Conservation (phyloP, 768 basidiomycete species). For the Boletus rubroflammeus region DNA sequence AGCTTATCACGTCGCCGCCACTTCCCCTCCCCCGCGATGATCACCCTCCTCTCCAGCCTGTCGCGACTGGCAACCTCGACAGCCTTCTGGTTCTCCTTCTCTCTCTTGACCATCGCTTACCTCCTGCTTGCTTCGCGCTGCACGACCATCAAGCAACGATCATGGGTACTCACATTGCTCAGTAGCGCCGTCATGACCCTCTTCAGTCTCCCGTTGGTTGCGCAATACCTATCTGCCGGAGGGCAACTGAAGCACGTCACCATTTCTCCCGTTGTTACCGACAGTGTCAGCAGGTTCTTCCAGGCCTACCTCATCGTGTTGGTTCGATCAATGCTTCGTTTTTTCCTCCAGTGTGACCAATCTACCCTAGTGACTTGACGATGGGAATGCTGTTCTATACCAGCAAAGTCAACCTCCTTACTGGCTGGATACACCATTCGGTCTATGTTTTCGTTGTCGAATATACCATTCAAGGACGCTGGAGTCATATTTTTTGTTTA, state of each 20-base stretch:
- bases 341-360: constrained; percentile 10
- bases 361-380: constrained; percentile 38
- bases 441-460: constrained; percentile 42
- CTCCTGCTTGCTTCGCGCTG: constrained; percentile 28
- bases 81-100: constrained; percentile 21
- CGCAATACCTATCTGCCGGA: constrained; percentile 23
- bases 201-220: constrained; percentile 39
- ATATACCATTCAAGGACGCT: constrained; percentile 32
- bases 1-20: constrained; percentile 22
- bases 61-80: constrained; percentile 20
- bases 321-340: constrained; percentile 18
- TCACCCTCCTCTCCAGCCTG: constrained; percentile 17
- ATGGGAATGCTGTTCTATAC: constrained; percentile 46
- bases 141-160: constrained; percentile 37
- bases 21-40: constrained; percentile 18
- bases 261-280: constrained; percentile 20
- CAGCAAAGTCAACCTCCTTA: constrained; percentile 43
- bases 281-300: constrained; percentile 38
- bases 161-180: constrained; percentile 47
- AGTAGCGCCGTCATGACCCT: constrained; percentile 41
- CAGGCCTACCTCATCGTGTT: constrained; percentile 43
- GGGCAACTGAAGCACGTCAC: constrained; percentile 27
- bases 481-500: constrained; percentile 44
- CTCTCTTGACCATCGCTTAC: constrained; percentile 27
- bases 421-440: constrained; percentile 54